phyloP scores from a whole-genome alignment of 164 flowering plant genomes.

The Malania oleifera region DNA sequence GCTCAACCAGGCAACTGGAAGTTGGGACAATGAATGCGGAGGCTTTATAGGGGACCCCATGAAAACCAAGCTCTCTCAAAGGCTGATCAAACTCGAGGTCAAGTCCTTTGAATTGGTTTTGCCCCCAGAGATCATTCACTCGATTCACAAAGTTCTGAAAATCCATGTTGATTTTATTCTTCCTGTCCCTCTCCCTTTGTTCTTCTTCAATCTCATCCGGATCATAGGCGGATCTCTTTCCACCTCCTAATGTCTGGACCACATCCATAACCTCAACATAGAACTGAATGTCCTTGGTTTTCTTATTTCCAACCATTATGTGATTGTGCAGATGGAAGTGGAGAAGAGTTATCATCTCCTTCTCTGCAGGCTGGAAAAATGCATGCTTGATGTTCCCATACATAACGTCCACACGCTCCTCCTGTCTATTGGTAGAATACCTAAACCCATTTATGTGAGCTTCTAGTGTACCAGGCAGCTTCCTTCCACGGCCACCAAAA shows the following conservation, averaged over 20 bases:
- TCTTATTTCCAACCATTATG: constrained; percentile 85
- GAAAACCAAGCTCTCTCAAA: constrained; percentile 80
- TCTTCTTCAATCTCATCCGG: constrained; percentile 90
- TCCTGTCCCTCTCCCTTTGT: constrained; percentile 69
- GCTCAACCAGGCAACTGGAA: constrained; percentile 76
- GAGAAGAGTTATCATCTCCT: constrained; percentile 72
- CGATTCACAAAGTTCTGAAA: constrained; percentile 64
- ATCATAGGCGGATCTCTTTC: constrained; percentile 74
- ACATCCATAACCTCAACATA: constrained; percentile 86
- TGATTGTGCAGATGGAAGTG: constrained; percentile 83
- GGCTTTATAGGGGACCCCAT: constrained; percentile 71
- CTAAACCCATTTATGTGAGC: constrained; percentile 78
- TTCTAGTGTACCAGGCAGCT: constrained; percentile 62
- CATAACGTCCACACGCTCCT: constrained; percentile 73
- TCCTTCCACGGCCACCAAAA: constrained; percentile 73
- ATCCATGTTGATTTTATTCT: constrained; percentile 71
- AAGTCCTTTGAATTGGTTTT: constrained; percentile 48
- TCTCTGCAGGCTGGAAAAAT: constrained; percentile 82
- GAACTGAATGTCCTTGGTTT: constrained; percentile 82
- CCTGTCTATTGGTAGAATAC: constrained; percentile 56
- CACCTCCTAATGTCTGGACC: constrained; percentile 77
- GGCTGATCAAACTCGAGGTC: constrained; percentile 91
- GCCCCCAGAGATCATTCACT: constrained; percentile 73
- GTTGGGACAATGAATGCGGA: constrained; percentile 77
- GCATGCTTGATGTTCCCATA: constrained; percentile 77